phyloP scores from a whole-genome alignment of 768 basidiomycete genomes.

The Candolleomyces eurysporus region DNA sequence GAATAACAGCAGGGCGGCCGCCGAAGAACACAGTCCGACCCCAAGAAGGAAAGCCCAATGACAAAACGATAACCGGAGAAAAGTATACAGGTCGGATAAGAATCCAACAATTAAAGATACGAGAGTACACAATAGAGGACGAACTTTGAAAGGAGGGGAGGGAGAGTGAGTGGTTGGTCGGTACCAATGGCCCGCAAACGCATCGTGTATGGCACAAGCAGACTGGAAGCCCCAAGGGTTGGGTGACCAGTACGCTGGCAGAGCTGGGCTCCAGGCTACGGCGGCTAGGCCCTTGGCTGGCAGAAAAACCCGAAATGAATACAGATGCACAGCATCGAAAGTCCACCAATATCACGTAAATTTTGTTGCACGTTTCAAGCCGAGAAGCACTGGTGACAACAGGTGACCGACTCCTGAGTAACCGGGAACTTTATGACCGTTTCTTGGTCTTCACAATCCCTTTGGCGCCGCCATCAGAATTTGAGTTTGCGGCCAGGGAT shows the following conservation, averaged over 20 bases:
- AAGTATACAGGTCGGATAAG: neutral
- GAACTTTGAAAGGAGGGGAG: neutral
- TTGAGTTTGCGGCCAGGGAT: constrained; percentile 13
- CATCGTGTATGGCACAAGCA: no score
- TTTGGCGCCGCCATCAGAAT: constrained; percentile 20
- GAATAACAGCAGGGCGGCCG: neutral
- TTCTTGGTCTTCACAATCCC: constrained; percentile 17
- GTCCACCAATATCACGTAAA: constrained; percentile 1
- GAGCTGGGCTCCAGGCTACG: no score
- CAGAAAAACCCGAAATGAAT: neutral
- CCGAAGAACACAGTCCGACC: neutral
- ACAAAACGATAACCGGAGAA: neutral
- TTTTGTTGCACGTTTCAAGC: neutral
- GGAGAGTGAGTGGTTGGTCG: neutral
- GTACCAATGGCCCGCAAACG: no score
- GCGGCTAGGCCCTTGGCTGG: neutral
- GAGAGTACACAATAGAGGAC: neutral
- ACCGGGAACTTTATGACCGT: constrained; percentile 9
- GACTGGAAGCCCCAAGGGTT: no score
- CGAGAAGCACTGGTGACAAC: neutral
- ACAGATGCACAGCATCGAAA: neutral
- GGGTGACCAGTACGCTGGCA: no score
- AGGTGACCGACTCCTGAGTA: neutral
- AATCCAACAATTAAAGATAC: neutral
- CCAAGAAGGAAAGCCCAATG: neutral